Conservation (phyloP, 345 rosid species). For the Pistacia vera region DNA sequence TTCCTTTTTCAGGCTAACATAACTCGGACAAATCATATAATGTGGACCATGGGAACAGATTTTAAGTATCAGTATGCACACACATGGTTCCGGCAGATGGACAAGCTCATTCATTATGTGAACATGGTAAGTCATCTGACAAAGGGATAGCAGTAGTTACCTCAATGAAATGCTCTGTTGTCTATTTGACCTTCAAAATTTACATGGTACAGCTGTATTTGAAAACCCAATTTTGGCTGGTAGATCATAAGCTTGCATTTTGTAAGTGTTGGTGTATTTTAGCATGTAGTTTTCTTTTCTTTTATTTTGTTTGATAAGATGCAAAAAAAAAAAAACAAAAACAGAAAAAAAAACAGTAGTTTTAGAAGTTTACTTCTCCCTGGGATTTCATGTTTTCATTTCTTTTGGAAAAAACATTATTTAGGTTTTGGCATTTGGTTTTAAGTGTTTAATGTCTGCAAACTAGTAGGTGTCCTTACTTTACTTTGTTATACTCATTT, state of each 20-base stretch:
- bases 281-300: slow-evolving; percentile 2
- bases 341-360: not conserved
- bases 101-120: slow-evolving; percentile 94
- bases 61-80: slow-evolving; percentile 93
- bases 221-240: not conserved
- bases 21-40: slow-evolving; percentile 82
- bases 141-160: not conserved
- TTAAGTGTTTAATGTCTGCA: not conserved
- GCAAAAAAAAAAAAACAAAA: no score
- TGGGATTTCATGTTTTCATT: not conserved
- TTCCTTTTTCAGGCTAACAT: slow-evolving; percentile 77
- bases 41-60: slow-evolving; percentile 99
- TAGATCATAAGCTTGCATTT: not conserved
- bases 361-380: not conserved
- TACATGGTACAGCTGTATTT: not conserved
- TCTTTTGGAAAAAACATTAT: not conserved
- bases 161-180: slow-evolving; percentile 3
- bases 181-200: slow-evolving; percentile 2
- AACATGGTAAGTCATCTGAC: slow-evolving; percentile 60
- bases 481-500: not conserved
- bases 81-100: slow-evolving; percentile 92
- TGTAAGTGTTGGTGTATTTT: not conserved
- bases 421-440: not conserved
- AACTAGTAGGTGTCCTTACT: not conserved
- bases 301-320: no score